Evolutionary conservation across 2,329 filamentous ascomycete genomes (phyloP).

Genomic region (Cercospora zeae-maydis): DNA sequence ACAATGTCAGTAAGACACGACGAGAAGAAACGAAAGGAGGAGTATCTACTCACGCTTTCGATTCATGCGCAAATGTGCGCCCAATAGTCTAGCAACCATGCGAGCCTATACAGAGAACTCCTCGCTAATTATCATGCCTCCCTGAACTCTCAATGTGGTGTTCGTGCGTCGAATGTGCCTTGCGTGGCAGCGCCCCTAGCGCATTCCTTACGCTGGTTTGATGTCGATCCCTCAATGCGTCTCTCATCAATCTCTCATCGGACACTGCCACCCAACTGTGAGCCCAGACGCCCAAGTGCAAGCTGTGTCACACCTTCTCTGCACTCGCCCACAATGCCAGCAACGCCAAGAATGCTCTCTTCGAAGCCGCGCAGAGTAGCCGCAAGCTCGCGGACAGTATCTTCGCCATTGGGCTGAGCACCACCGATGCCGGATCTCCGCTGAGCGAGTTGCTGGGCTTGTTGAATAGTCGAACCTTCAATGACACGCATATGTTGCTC

Average conservation of each 20-base stretch:
- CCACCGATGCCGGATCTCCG: constrained; percentile 26
- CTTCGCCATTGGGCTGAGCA: constrained; percentile 24
- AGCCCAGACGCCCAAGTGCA: constrained; percentile 31
- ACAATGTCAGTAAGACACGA: not conserved
- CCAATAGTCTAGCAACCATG: not conserved
- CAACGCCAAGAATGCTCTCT: constrained; percentile 48
- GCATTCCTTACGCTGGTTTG: not conserved
- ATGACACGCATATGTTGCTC: constrained; percentile 49
- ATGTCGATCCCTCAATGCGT: not conserved
- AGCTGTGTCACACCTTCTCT: constrained; percentile 48
- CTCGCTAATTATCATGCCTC: not conserved
- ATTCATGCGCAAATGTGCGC: not conserved
- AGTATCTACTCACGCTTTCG: not conserved
- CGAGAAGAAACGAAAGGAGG: too few species aligned
- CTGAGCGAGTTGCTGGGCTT: constrained; percentile 42
- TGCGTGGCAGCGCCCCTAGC: not conserved
- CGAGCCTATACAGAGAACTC: not conserved
- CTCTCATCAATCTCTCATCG: not conserved
- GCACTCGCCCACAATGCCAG: constrained; percentile 46
- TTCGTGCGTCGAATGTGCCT: not conserved
- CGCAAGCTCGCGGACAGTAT: constrained; percentile 44
- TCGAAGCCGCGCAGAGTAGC: constrained; percentile 49
- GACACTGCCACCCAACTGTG: constrained; percentile 1
- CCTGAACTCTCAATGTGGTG: not conserved
- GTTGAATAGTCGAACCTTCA: constrained; percentile 44